phyloP scores from a whole-genome alignment of 2,329 filamentous ascomycete species.

The Colletotrichum sp. region DNA sequence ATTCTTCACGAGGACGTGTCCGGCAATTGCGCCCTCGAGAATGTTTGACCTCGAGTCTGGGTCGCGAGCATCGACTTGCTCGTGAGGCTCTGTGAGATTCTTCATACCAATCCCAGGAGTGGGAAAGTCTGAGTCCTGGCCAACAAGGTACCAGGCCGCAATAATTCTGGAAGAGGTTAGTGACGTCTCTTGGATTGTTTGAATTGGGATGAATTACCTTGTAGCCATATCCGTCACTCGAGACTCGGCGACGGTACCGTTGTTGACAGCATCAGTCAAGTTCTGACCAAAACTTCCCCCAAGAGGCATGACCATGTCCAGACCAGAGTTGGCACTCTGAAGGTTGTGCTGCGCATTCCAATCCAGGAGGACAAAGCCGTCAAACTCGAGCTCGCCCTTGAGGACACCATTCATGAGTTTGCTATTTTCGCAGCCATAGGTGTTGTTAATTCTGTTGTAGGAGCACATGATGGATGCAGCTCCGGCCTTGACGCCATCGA shows the following conservation, averaged over 20 bases:
- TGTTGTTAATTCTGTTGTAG: conserved; percentile 76
- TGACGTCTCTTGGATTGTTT: neutral
- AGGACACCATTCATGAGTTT: conserved; percentile 71
- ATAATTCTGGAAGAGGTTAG: conserved; percentile 61
- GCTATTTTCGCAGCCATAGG: conserved; percentile 73
- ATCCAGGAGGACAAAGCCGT: conserved; percentile 44
- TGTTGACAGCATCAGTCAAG: conserved; percentile 61
- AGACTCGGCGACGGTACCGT: conserved; percentile 60
- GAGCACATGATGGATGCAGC: conserved; percentile 65
- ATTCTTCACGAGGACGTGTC: conserved; percentile 84
- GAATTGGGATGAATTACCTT: conserved; percentile 22
- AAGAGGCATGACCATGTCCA: conserved; percentile 75
- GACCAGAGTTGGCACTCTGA: conserved; percentile 64
- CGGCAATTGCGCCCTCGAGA: conserved; percentile 60
- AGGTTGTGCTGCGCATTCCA: conserved; percentile 73
- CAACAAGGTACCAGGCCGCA: conserved; percentile 63
- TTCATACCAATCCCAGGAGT: conserved; percentile 63
- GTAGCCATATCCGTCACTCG: conserved; percentile 68
- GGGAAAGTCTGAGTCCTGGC: conserved; percentile 53
- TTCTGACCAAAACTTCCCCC: conserved; percentile 53
- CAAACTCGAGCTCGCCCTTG: conserved; percentile 65
- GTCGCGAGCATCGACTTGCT: conserved; percentile 54
- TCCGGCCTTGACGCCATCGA: conserved; percentile 69
- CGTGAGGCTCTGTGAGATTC: conserved; percentile 57
- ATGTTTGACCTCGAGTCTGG: conserved; percentile 47